Base-by-base conservation (phyloP, 257 asterid genomes). In the Capsicum baccatum region DNA sequence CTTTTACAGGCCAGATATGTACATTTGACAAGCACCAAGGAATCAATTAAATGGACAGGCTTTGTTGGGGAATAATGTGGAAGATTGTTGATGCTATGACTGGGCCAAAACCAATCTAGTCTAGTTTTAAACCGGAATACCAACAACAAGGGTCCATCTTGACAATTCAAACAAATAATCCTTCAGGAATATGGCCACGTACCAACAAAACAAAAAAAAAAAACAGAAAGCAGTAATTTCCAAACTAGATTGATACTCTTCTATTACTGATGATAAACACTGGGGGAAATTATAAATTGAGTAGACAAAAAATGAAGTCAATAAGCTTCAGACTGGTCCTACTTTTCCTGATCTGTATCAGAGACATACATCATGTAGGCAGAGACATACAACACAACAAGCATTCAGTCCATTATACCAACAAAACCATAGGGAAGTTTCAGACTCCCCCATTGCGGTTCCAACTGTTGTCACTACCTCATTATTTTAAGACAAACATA, bases 311-410 rank as follows among this genome's bases (percentile, higher is more conserved):
- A 48, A 73, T 48, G 42, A 48, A 19, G 19, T 48, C 19, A 48
- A 73, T 19, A 73, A 47, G 42, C 42, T 47, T 47, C 13, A 44
- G 39, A n/a, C 59, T 19, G 39, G 11, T 47, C 39, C 39, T 73
- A 73, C 80, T 73, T 47, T 19, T 48, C 80, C 35, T 2, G 35
- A 73, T 69, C 37, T 47, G 62, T 21, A 74, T 74, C 62, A n/a
- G 47, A 39, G 42, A 39, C 42, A 39, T 3, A 74, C 12, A 71
- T 16, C 79, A 73, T 19, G 58, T 12, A 68, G 19, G n/a, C 56
- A 71, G 57, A 47, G 39, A 33, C 17, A 71, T 10, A 70, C 79
- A 26, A 26, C 33, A 26, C 33, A 26, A 26, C 33, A 26, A 26
- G 1, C 33, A 26, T 26, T 26, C 33, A 26, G 33, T 26, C 33